Base-by-base conservation (phyloP, 164 flowering plant species). In the Cinnamomum micranthum region DNA sequence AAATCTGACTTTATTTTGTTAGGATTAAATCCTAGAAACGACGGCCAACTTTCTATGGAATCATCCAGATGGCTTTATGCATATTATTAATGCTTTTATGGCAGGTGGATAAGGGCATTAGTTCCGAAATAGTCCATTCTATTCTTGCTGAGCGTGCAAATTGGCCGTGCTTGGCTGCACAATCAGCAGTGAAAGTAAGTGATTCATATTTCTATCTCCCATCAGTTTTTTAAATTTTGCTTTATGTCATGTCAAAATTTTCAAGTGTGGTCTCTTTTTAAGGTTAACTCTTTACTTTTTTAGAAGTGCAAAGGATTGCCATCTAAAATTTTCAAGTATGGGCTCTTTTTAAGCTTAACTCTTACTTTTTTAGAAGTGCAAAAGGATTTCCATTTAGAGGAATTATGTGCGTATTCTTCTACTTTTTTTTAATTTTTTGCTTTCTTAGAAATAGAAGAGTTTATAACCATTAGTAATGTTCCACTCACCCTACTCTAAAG, bases 21-120 rank as follows among this genome's bases (percentile, higher is more conserved):
- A 33, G 28, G 7, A 47, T 63, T 14, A 33, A 31, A 35, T 73
- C 27, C 20, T 73, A 9, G 7, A 50, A 24, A 35, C 28, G 4
- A n/a, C 2, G 28, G 4, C 47, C 47, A 22, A 17, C 24, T 64
- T 24, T 64, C 9, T 23, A 4, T 64, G 14, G 7, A 64, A 64
- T 13, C 28, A 64, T 25, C 67, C 28, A 23, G 27, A 64, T 64
- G 67, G 28, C 64, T 65, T 47, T 14, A 51, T 73, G 6, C 64
- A 31, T 72, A 62, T 50, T 69, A 17, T n/a, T 55, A 69, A 50
- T 68, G 23, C 51, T 66, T 59, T 55, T 73, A 65, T 77, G 72
- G 75, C 88, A 95, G 98, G 87, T 95, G 73, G 99, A 93, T 69
- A 88, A 81, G 82, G 97, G 92, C 69, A 84, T 92, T 74, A 92